Conservation (phyloP, 176 grass and related monocot species). For the Musa acuminata region DNA sequence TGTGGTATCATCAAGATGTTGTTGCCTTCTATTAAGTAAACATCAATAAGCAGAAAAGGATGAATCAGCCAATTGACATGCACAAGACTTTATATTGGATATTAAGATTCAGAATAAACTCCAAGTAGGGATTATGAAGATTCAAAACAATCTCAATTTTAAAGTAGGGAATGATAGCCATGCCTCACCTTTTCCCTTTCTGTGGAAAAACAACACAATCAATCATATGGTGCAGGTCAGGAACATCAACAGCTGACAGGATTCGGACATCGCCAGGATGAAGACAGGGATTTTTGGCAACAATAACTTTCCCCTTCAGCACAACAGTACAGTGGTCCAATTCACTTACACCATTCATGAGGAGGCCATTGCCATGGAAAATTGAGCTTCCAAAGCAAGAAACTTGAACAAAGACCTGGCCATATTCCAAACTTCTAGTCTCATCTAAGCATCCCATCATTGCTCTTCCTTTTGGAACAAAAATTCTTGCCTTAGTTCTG, state of each 20-base stretch:
- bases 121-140: no score
- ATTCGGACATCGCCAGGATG: constrained; percentile 72
- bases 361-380: constrained; percentile 1
- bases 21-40: no score
- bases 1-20: no score
- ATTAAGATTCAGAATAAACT: no score
- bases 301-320: constrained; percentile 42
- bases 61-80: background rate
- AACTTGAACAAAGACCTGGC: constrained; percentile 61
- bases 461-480: constrained; percentile 55
- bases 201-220: constrained; percentile 96
- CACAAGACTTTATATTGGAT: background rate
- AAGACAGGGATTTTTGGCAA: constrained; percentile 91
- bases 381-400: constrained; percentile 20
- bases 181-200: constrained; percentile 53
- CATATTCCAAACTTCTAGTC: constrained; percentile 53
- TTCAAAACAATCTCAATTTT: background rate
- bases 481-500: constrained; percentile 69
- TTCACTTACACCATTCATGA: constrained; percentile 11
- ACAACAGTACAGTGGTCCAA: background rate
- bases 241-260: constrained; percentile 66
- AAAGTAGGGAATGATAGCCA: background rate
- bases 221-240: constrained; percentile 63
- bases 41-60: background rate
- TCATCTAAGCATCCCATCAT: constrained; percentile 98